A percentile compares a stretch with the other conserved stretches of the same genome.
These are phyloP conservation scores for Hanseniaspora uvarum DNA, from an alignment of 1,139 yeast species.

Conservation along the genomic window DNA sequence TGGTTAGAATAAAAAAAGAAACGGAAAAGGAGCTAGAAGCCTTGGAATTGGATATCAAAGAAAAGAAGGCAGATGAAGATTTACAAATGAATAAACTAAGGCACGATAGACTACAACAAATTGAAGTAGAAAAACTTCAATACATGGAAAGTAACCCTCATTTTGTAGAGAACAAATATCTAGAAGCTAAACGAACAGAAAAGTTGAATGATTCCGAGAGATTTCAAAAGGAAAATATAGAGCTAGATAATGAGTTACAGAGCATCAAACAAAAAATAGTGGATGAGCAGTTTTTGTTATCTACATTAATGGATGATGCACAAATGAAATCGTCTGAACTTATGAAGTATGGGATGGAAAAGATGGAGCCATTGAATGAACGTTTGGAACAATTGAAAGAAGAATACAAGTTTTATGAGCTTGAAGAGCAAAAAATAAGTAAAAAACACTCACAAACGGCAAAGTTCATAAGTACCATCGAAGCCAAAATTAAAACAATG, in stretches of 20 bases:
- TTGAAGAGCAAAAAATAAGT: not conserved
- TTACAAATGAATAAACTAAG: constrained; percentile 15
- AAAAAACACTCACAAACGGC: constrained; percentile 3
- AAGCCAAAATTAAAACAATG: constrained; percentile 2
- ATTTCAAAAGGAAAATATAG: constrained; percentile 2
- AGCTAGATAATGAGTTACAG: not conserved
- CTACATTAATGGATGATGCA: constrained; percentile 15
- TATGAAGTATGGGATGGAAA: constrained; percentile 16
- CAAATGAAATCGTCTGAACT: constrained; percentile 16
- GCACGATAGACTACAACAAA: constrained; percentile 20
- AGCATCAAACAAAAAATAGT: not conserved
- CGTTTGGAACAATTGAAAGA: constrained; percentile 1
- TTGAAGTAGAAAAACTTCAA: constrained; percentile 19
- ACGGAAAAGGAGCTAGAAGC: constrained; percentile 19
- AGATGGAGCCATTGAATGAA: constrained; percentile 14
- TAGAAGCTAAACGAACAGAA: not conserved
- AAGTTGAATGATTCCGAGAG: constrained; percentile 1
- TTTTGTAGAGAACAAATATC: constrained; percentile 4
- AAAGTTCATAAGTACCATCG: not conserved
- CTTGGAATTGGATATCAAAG: constrained; percentile 18
- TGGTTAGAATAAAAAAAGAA: constrained; percentile 17
- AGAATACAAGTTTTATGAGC: not conserved
- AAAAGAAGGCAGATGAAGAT: constrained; percentile 18
- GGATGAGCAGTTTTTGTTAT: constrained; percentile 14
- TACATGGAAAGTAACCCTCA: not conserved